These are phyloP conservation scores for Trifolium fragiferum DNA, from an alignment of 306 rosid species.

Conservation along the genomic window DNA sequence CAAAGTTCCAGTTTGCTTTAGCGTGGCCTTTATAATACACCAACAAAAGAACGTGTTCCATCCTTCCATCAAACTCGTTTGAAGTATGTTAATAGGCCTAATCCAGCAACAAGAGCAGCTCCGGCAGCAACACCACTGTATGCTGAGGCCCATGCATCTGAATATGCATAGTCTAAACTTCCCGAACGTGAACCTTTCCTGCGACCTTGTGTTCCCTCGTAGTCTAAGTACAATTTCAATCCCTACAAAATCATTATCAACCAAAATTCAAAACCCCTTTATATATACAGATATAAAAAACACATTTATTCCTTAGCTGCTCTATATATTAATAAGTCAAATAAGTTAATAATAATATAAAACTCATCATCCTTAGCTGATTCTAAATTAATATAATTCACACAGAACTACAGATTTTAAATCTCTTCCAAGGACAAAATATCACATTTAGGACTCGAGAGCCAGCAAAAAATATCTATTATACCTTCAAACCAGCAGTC, in stretches of 20 bases:
- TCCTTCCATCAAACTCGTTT: slow-evolving; percentile 51
- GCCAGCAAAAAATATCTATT: slow-evolving; percentile 22
- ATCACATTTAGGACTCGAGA: background rate
- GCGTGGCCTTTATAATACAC: slow-evolving; percentile 35
- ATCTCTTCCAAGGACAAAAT: background rate
- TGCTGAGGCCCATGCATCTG: slow-evolving; percentile 95
- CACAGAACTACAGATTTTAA: slow-evolving; percentile 27
- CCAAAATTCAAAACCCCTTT: slow-evolving; percentile 36
- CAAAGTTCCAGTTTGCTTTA: slow-evolving; percentile 35
- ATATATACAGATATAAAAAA: background rate
- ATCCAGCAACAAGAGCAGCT: slow-evolving; percentile 91
- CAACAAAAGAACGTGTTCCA: slow-evolving; percentile 3
- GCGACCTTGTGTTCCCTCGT: slow-evolving; percentile 49
- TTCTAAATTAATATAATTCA: slow-evolving; percentile 24
- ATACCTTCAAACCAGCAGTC: slow-evolving; percentile 92
- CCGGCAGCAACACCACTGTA: slow-evolving; percentile 89
- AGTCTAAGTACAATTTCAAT: slow-evolving; percentile 88
- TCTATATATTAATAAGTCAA: no score
- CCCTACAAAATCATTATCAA: slow-evolving; percentile 60
- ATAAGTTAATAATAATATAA: background rate
- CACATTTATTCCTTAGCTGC: no score
- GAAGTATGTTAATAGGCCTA: slow-evolving; percentile 78
- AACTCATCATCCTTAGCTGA: background rate
- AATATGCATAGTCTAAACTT: slow-evolving; percentile 56
- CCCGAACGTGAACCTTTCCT: slow-evolving; percentile 53